Base-by-base conservation (phyloP, 441 rosid genomes). In the Aquilaria agallochum region DNA sequence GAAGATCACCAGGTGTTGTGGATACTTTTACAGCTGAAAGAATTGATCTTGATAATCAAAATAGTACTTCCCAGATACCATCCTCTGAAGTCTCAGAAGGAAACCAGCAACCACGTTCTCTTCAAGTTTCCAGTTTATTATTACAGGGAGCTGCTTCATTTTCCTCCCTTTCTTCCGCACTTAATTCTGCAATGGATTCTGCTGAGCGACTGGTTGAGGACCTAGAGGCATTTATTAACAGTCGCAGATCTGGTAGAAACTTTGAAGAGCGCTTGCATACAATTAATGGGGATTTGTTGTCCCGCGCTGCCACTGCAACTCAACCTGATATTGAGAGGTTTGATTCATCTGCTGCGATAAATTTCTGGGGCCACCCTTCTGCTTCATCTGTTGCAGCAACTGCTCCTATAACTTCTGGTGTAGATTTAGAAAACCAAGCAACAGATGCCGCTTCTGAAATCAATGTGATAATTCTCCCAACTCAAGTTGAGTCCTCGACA, bases 111-210 rank as follows among this genome's bases (percentile, higher is more conserved):
- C 63, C 13, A 15, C 67, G 5, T 58, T 52, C 74, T 9, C 50
- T 65, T 55, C 76, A 69, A 64, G 61, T 75, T 53, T 77, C 80
- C 58, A 76, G 80, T 60, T 55, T 79, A 30, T 58, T 71, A 31
- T 56, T 55, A 50, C 69, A 72, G 54, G 66, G 76, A 55, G 59
- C 84, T 61, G 75, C 76, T 62, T 66, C 80, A 20, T 57, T 79
- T 58, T 68, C 80, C 50, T 74, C 74, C 3, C 72, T 71, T 65
- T 56, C 84, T 63, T 56, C 80, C 52, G 78, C 81, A 53, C 56
- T 80, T 13, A 73, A 73, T 72, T 72, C 68, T 63, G 81, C 81
- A 15, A 72, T 75, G 65, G 82, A 77, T 70, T 73, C 78, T 55
- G 74, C 76, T n/a, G 83, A 56, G 11, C 67, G 72, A 66, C 44